phyloP scores from a whole-genome alignment of 2,329 filamentous ascomycete genomes.

The Colletotrichum tabaci region DNA sequence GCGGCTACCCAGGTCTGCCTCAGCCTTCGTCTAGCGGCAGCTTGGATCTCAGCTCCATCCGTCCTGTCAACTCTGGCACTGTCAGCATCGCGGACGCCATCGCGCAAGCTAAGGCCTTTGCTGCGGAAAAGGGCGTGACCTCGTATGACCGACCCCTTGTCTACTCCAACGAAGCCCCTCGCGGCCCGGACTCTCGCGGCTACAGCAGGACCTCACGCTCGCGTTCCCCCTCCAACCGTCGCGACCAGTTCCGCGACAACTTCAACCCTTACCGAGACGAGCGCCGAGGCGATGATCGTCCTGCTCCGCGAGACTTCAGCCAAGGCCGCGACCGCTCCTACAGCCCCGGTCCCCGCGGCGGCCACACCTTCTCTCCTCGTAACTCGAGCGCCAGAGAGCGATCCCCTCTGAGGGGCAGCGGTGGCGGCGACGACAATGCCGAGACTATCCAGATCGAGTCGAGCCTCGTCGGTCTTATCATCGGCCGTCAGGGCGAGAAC shows the following conservation, averaged over 20 bases:
- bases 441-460: constrained; percentile 92
- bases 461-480: constrained; percentile 89
- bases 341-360: constrained; percentile 74
- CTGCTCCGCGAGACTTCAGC: constrained; percentile 65
- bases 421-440: constrained; percentile 75
- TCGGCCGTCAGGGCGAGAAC: constrained; percentile 92
- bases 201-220: constrained; percentile 77
- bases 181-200: constrained; percentile 55
- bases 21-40: constrained; percentile 82
- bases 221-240: constrained; percentile 77
- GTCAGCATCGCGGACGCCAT: constrained; percentile 89
- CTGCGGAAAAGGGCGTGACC: constrained; percentile 81
- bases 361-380: constrained; percentile 73
- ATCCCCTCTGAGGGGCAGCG: constrained; percentile 66
- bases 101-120: constrained; percentile 86
- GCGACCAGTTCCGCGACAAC: constrained; percentile 81
- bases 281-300: constrained; percentile 76
- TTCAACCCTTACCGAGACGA: constrained; percentile 90
- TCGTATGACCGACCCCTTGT: constrained; percentile 71
- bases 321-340: constrained; percentile 79
- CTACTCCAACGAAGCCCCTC: constrained; percentile 57
- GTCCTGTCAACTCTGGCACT: constrained; percentile 83
- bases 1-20: constrained; percentile 66
- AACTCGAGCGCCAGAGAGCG: constrained; percentile 69
- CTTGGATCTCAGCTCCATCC: constrained; percentile 84